These are phyloP conservation scores for Cymodocea nodosa DNA, from an alignment of 116 monocot species.

Conservation along the genomic window DNA sequence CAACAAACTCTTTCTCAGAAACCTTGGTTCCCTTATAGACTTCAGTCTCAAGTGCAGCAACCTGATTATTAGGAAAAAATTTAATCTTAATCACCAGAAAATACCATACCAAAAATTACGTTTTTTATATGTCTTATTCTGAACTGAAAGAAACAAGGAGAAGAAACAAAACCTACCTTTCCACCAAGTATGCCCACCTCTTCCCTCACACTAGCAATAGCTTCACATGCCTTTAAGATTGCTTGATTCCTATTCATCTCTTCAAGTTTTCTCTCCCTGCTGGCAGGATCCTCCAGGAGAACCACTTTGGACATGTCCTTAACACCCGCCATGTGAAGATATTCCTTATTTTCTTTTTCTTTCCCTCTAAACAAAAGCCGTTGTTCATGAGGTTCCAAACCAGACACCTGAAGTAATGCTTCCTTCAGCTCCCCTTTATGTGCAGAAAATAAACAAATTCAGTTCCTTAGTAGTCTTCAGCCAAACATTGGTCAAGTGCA, in stretches of 20 bases:
- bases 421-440: constrained; percentile 74
- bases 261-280: constrained; percentile 48
- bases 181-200: constrained; percentile 66
- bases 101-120: background rate
- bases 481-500: too few species aligned
- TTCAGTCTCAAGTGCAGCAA: constrained; percentile 34
- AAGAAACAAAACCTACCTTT: constrained; percentile 35
- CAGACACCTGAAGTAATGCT: constrained; percentile 36
- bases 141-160: background rate
- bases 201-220: constrained; percentile 39
- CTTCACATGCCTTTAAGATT: constrained; percentile 42
- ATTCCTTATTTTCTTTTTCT: constrained; percentile 58
- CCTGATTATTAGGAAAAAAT: constrained; percentile 22
- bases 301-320: constrained; percentile 72
- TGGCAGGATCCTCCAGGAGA: constrained; percentile 65
- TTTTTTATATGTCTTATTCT: background rate
- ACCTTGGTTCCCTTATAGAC: constrained; percentile 42
- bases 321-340: constrained; percentile 62
- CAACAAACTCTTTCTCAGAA: constrained; percentile 58
- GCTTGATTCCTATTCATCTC: constrained; percentile 14
- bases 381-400: constrained; percentile 60
- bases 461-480: too few species aligned
- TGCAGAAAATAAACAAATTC: background rate
- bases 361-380: constrained; percentile 79
- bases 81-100: background rate